Evolutionary conservation across 805 yeast genomes (phyloP), one percentile per base, ranked within the genome.

Genomic region (Wickerhamiella dianesei): DNA sequence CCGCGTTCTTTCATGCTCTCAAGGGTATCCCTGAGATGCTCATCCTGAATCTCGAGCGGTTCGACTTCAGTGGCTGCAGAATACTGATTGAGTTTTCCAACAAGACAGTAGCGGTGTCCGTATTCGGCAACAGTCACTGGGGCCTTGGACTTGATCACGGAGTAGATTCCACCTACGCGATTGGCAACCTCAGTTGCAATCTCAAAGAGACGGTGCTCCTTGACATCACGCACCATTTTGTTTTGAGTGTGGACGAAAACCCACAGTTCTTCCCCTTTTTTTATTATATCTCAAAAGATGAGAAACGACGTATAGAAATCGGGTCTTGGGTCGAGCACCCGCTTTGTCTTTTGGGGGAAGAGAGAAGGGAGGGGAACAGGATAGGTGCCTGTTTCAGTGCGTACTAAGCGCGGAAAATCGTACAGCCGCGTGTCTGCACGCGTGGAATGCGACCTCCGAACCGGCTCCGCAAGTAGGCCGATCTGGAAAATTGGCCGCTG

Each of bases 161-260:
- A 88, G 69, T 89, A 89, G 63, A 89, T 89, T 35, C 98, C 98
- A 44, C 98, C 98, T 19, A 89, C 97, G 58, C 94, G 74, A 70
- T 92, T 88, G 58, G 97, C 97, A 44, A 89, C 96, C 64, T 89
- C 98, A 1, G 98, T 89, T 51, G 97, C 95, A 41, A 85, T 82
- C 69, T 89, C 98, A 60, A 89, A 87, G 44, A 92, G 73, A 47
- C 88, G 70, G 62, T 86, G 96, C 63, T 84, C 80, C 58, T 81
- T 77, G 51, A 89, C 79, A 70, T 86, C 95, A 67, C 97, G 76
- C 53, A 51, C 49, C 25, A 82, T 69, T 86, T 82, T 81, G 18
- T 43, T 13, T 43, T 40, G 35, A 12, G 35, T 9, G 35, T 9
- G 9, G 14, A 14, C 35, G n/a, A n/a, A n/a, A n/a, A n/a, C n/a